Evolutionary conservation across 2,329 filamentous ascomycete species (phyloP).

Genomic region (Apiospora rasikravindrae): DNA sequence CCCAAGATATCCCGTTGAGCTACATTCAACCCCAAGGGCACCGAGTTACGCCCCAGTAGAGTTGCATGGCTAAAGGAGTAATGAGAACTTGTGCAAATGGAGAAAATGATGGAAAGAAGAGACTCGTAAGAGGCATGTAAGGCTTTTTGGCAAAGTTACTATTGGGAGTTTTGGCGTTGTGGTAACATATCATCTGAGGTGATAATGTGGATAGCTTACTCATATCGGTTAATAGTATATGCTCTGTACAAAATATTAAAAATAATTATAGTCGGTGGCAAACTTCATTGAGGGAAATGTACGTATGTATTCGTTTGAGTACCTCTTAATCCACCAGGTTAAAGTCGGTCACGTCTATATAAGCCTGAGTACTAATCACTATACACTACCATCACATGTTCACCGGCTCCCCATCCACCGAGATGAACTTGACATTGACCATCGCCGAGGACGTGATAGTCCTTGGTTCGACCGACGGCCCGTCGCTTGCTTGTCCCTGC

Average conservation of each 20-base stretch:
- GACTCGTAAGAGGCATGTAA: background rate
- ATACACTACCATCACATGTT: background rate
- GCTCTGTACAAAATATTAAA: background rate
- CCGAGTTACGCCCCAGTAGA: background rate
- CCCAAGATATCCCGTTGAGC: background rate
- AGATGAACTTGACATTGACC: conserved; percentile 27
- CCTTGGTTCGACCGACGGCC: conserved; percentile 26
- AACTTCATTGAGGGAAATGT: background rate
- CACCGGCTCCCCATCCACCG: conserved; percentile 3
- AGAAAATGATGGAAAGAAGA: background rate
- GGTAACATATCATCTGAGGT: background rate
- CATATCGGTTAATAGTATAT: background rate
- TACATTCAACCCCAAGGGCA: background rate
- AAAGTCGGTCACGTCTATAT: background rate
- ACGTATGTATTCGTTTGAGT: background rate
- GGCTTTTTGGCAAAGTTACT: background rate
- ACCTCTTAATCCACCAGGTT: background rate
- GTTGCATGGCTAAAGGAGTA: background rate
- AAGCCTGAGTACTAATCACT: background rate
- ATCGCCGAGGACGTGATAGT: conserved; percentile 27
- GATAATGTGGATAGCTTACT: background rate
- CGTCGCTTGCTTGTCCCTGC: conserved; percentile 7
- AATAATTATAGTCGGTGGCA: background rate
- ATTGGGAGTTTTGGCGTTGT: background rate
- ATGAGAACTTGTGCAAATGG: too few relatives aligned